Evolutionary conservation across 148 eudicot genomes (phyloP).

Genomic region (Silene latifolia): DNA sequence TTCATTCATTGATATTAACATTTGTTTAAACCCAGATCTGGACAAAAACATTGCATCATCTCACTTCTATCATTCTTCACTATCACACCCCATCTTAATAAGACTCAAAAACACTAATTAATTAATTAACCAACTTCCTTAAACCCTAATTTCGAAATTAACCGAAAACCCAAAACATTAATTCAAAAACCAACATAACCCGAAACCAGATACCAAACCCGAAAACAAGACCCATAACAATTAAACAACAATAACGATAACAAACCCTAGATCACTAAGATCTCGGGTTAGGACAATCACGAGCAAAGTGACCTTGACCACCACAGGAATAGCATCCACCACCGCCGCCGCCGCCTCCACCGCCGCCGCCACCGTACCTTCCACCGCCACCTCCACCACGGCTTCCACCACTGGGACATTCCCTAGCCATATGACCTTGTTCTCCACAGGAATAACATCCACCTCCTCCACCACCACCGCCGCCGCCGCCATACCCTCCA

Average conservation of each 20-base stretch:
- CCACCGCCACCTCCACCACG: constrained; percentile 32
- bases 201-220: neutral
- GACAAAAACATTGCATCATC: constrained; percentile 1
- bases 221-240: neutral
- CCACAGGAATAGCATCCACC: constrained; percentile 43
- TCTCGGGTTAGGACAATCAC: constrained; percentile 36
- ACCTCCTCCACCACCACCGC: constrained; percentile 28
- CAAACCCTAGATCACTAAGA: neutral
- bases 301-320: constrained; percentile 42
- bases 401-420: constrained; percentile 32
- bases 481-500: constrained; percentile 22
- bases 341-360: constrained; percentile 41
- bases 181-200: neutral
- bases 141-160: neutral
- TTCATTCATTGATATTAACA: neutral
- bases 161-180: neutral
- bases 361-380: constrained; percentile 21
- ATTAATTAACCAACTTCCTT: too few species aligned
- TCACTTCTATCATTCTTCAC: neutral
- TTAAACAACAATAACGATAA: too few species aligned
- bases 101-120: neutral
- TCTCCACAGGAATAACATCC: constrained; percentile 44
- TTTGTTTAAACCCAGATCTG: constrained; percentile 6
- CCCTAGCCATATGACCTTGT: constrained; percentile 42
- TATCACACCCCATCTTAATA: neutral